Conservation (phyloP, 83 land plant species). For the Thuja plicata region DNA sequence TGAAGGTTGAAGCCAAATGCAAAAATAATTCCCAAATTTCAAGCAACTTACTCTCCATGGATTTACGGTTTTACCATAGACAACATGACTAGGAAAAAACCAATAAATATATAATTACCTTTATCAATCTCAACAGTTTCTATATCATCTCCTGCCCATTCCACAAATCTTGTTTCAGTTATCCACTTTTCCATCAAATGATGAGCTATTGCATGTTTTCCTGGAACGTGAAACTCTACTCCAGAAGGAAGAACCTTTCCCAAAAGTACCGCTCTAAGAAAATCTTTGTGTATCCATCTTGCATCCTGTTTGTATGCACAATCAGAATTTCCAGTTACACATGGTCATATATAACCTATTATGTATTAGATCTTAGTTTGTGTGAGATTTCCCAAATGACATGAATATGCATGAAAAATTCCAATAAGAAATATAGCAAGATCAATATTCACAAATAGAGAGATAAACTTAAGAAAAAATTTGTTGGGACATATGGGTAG, state of each 20-base stretch:
- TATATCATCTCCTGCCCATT: constrained; percentile 39
- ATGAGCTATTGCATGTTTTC: constrained; percentile 49
- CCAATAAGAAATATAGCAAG: background rate
- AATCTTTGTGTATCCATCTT: constrained; percentile 45
- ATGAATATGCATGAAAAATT: background rate
- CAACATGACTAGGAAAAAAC: background rate
- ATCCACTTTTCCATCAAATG: constrained; percentile 37
- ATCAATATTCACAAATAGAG: background rate
- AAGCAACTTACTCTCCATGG: background rate
- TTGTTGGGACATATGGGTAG: background rate
- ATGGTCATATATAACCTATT: background rate
- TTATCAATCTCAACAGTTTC: constrained; percentile 36
- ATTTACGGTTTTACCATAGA: background rate
- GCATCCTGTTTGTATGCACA: constrained; percentile 37
- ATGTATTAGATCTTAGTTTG: background rate
- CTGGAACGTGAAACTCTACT: constrained; percentile 33
- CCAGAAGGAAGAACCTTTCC: constrained; percentile 20
- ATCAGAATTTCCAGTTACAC: background rate
- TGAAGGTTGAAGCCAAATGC: background rate
- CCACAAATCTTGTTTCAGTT: background rate
- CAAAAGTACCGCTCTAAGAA: constrained; percentile 27
- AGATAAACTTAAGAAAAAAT: background rate
- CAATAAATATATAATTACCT: constrained; percentile 22
- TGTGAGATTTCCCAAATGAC: background rate
- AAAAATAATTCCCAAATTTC: background rate